Evolutionary conservation across 345 rosid genomes (phyloP).

Genomic region (Pseudoturritis turrita): DNA sequence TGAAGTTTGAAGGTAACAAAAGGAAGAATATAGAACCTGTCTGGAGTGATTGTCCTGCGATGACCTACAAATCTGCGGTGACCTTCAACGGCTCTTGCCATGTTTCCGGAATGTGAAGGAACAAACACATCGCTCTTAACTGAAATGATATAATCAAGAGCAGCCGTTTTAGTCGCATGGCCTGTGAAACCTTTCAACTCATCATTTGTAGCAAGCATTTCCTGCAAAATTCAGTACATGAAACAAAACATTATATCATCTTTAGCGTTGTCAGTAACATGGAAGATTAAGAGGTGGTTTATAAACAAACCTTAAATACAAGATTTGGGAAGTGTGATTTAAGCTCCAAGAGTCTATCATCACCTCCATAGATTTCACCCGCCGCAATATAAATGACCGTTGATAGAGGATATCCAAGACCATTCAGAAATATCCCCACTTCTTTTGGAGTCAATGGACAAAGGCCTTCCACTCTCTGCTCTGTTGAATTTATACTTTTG

Average conservation of each 20-base stretch:
- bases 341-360: conserved; percentile 61
- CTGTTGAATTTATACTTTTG: conserved; percentile 82
- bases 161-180: conserved; percentile 84
- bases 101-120: conserved; percentile 89
- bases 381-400: conserved; percentile 81
- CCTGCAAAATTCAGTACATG: conserved; percentile 41
- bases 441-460: conserved; percentile 96
- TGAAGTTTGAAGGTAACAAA: neutral
- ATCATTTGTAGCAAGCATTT: conserved; percentile 50
- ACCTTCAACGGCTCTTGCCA: conserved; percentile 98
- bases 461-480: conserved; percentile 69
- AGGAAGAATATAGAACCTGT: conserved; percentile 47
- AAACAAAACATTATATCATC: neutral
- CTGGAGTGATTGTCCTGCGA: conserved; percentile 75
- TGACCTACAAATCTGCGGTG: conserved; percentile 94
- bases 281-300: neutral
- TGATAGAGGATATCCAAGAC: conserved; percentile 76
- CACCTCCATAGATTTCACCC: conserved; percentile 89
- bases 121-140: conserved; percentile 83
- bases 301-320: conserved; percentile 64
- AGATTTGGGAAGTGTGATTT: conserved; percentile 66
- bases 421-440: conserved; percentile 76
- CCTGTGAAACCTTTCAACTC: conserved; percentile 58
- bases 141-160: conserved; percentile 90
- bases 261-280: neutral